Base-by-base conservation (phyloP, 495 filamentous ascomycete genomes). In the Trichoderma gamsii region DNA sequence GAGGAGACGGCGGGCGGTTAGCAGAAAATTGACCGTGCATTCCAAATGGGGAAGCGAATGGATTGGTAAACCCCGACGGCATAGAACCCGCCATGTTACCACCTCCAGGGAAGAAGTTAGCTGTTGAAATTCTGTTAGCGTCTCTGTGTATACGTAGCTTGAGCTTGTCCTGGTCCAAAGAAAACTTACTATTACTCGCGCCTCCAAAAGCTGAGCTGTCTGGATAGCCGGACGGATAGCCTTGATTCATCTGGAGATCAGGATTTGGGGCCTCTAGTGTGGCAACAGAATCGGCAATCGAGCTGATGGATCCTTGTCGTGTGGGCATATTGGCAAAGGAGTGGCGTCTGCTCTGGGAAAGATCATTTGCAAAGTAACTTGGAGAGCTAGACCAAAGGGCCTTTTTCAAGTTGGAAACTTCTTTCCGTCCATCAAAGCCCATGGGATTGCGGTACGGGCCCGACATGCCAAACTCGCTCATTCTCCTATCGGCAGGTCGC, bases 381-480 rank as follows among this genome's bases (percentile, higher is more conserved):
- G 92, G 87, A 8, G 90, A 90, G 63, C 88, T 96, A 73, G 95
- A 90, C 95, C 95, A 99, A 69, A 90, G 87, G 18, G 87, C 88
- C 74, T 90, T 93, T 76, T 90, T 90, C 59, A 92, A 83, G 76
- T 86, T 91, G 35, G 64, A 16, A 11, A 32, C 44, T 52, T 92
- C 91, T 59, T 89, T 89, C 69, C 90, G 85, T 70, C 90, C 90
- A 71, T 95, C 92, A 32, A 87, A 71, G 65, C 84, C 77, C 70
- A 87, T 85, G 1, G 85, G 79, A 4, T 84, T 74, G 66, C 86
- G 81, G 66, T 84, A 86, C 35, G 65, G 27, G 7, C 82, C 76
- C 35, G 85, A 85, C 51, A 76, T 78, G 4, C 83, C 85, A 69
- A 88, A 91, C 75, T 93, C 90, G 69, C 84, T 86, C 81, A 86